phyloP scores from a whole-genome alignment of 495 filamentous ascomycete genomes.

The Pseudotulostoma volvatum region DNA sequence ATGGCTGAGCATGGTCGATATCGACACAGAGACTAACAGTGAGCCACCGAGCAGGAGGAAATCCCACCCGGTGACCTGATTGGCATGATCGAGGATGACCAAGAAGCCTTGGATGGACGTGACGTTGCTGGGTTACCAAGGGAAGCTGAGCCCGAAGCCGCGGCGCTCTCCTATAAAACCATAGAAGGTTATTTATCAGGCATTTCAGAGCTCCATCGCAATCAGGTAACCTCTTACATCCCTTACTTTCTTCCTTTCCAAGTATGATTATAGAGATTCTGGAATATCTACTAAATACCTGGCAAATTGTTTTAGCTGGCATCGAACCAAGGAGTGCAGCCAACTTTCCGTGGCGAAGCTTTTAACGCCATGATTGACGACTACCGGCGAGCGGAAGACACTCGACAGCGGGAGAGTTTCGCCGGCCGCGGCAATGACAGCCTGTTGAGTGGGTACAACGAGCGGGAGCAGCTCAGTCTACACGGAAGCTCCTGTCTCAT shows the following conservation, averaged over 20 bases:
- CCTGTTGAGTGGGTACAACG: neutral
- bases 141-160: too few species aligned
- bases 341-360: neutral
- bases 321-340: neutral
- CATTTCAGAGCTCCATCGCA: too few species aligned
- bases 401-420: neutral
- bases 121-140: neutral
- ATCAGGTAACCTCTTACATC: too few species aligned
- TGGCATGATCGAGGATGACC: neutral
- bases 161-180: too few species aligned
- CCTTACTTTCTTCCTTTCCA: too few species aligned
- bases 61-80: neutral
- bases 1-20: too few species aligned
- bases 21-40: too few species aligned
- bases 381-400: neutral
- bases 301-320: too few species aligned
- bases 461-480: neutral
- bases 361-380: neutral
- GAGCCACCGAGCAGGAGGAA: too few species aligned
- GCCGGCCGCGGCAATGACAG: neutral
- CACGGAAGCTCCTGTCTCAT: neutral
- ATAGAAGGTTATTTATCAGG: too few species aligned
- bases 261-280: too few species aligned
- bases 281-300: too few species aligned
- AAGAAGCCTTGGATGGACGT: neutral